These are phyloP conservation scores for Meyerozyma carpophila DNA, from an alignment of 1,139 yeast genomes.

Conservation along the genomic window DNA sequence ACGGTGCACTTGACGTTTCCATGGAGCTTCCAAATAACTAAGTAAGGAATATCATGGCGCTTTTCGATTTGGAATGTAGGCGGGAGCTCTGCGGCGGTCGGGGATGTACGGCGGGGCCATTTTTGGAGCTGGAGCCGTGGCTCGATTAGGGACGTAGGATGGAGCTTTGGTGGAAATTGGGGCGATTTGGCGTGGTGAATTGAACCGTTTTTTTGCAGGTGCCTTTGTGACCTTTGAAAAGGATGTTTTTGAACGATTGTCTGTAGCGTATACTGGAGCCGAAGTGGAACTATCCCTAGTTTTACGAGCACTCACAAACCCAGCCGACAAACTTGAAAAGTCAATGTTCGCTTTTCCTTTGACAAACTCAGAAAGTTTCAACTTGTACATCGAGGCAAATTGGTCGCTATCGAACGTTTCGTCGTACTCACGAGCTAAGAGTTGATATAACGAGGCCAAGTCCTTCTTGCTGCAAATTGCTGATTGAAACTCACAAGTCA, in stretches of 20 bases:
- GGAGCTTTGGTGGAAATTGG: slow-evolving; percentile 9
- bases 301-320: not conserved
- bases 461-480: slow-evolving; percentile 14
- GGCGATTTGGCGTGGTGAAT: slow-evolving; percentile 15
- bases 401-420: slow-evolving; percentile 6
- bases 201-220: slow-evolving; percentile 14
- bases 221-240: slow-evolving; percentile 2
- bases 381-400: slow-evolving; percentile 8
- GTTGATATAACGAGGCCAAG: slow-evolving; percentile 15
- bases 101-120: slow-evolving; percentile 13
- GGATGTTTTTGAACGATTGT: not conserved
- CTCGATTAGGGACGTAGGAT: slow-evolving; percentile 11
- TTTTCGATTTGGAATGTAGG: slow-evolving; percentile 11
- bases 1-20: slow-evolving; percentile 68
- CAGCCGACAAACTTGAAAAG: slow-evolving; percentile 1
- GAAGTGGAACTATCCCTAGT: slow-evolving; percentile 4
- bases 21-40: slow-evolving; percentile 81
- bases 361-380: slow-evolving; percentile 4
- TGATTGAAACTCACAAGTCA: slow-evolving; percentile 9
- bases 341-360: slow-evolving; percentile 1
- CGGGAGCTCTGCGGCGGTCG: slow-evolving; percentile 9
- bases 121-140: slow-evolving; percentile 27
- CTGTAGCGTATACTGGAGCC: not conserved
- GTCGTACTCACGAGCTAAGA: slow-evolving; percentile 8
- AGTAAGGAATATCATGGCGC: slow-evolving; percentile 20